A percentile compares a stretch with the other conserved stretches of the same genome.
Evolutionary conservation across 139 green algal genomes (phyloP).

Genomic region (Auxenochlorella pyrenoidosa): DNA sequence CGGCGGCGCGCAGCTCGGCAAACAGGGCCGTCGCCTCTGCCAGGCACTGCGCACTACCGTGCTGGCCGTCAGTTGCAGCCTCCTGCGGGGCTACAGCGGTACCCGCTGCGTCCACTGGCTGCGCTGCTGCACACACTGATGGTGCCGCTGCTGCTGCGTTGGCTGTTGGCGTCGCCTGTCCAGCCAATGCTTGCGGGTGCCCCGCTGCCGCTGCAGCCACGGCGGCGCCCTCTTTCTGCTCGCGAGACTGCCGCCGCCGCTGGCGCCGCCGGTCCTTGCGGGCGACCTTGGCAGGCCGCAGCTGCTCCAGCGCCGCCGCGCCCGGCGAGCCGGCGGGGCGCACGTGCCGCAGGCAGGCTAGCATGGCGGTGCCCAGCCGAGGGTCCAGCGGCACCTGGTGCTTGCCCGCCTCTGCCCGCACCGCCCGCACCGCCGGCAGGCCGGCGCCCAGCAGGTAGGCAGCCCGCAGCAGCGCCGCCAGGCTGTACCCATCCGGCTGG

Average conservation of each 20-base stretch:
- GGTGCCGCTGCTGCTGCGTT: neutral
- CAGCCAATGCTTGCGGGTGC: neutral
- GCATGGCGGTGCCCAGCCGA: slow-evolving; percentile 31
- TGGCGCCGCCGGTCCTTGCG: neutral
- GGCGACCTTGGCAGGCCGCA: neutral
- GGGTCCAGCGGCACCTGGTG: slow-evolving; percentile 20
- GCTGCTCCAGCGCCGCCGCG: neutral
- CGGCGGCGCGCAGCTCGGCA: neutral
- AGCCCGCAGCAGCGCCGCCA: slow-evolving; percentile 33
- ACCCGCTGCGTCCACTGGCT: neutral
- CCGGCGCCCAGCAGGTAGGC: neutral
- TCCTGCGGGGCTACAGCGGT: neutral
- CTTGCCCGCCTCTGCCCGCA: neutral
- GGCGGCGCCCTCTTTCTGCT: neutral
- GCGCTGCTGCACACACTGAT: neutral
- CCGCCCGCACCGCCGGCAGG: slow-evolving; percentile 15
- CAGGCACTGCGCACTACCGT: neutral
- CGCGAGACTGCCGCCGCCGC: neutral
- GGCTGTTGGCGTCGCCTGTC: neutral
- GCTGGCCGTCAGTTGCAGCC: neutral
- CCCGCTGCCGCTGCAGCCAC: neutral
- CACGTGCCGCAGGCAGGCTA: slow-evolving; percentile 36
- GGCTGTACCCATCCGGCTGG: slow-evolving; percentile 36
- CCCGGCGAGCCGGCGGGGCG: neutral
- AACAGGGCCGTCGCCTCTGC: neutral